Evolutionary conservation across 306 rosid species (phyloP).

Genomic region (Cicer pinnatifidum): DNA sequence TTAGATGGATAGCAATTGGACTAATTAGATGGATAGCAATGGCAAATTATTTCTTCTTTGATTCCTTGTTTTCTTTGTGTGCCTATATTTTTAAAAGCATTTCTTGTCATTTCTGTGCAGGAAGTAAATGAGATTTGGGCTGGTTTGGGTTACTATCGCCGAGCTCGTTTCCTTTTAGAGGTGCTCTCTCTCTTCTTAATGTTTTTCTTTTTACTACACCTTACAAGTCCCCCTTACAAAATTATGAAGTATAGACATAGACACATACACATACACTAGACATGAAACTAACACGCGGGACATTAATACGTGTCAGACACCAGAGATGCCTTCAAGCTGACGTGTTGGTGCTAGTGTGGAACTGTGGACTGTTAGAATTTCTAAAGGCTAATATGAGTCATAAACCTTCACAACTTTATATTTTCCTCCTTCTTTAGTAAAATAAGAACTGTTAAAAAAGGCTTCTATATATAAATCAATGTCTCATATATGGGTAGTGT

Average conservation of each 20-base stretch:
- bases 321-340: too few relatives aligned
- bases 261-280: too few relatives aligned
- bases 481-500: not conserved
- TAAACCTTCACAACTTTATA: not conserved
- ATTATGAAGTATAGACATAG: too few relatives aligned
- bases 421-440: not conserved
- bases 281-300: too few relatives aligned
- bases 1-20: constrained; percentile 32
- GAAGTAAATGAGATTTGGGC: constrained; percentile 98
- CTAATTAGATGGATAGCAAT: constrained; percentile 30
- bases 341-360: too few relatives aligned
- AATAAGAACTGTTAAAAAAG: not conserved
- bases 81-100: not conserved
- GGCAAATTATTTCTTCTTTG: constrained; percentile 8
- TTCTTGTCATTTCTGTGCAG: constrained; percentile 50
- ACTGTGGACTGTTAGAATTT: not conserved
- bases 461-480: not conserved
- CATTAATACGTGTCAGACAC: too few relatives aligned
- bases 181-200: constrained; percentile 45
- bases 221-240: too few relatives aligned
- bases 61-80: constrained; percentile 30
- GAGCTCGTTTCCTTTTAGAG: constrained; percentile 92
- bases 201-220: not conserved
- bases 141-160: constrained; percentile 91
- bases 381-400: not conserved